Evolutionary conservation across 148 eudicot genomes (phyloP), one percentile per base, ranked within the genome.

Genomic region (Linanthus parryae): DNA sequence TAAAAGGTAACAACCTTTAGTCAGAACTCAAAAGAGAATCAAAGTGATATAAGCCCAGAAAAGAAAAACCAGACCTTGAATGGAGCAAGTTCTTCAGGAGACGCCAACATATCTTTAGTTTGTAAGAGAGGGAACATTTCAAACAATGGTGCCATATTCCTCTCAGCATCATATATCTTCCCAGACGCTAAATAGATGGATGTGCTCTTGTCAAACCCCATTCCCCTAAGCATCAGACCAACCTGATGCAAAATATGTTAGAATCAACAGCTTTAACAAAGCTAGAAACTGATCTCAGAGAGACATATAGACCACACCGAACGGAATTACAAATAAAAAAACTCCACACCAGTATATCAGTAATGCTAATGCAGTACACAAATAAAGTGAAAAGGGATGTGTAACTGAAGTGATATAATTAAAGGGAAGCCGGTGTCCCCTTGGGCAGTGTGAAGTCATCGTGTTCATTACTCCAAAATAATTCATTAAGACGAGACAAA

Each of bases 91-190:
- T 92, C 96, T 63, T 84, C 90, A 0, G 73, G 60, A 29, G 96
- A 84, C 36, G 81, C 90, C 71, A 92, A 69, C 76, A 73, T 84
- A 61, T 92, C 94, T 68, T 92, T 92, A 3, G 98, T 92, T 64
- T 87, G 87, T 69, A 92, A 59, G 44, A 84, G 89, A 60, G 98
- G 98, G 67, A 92, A 92, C 98, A 92, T 84, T 72, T 92, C 91
- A 24, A 87, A 61, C 18, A 92, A 57, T 19, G 99, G 94, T 57
- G 84, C 80, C 99, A 92, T 92, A 68, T 84, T 45, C 69, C 96
- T 81, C 58, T 82, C 91, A 33, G 96, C 82, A 61, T 92, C 84
- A 46, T 92, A 92, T 64, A 92, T 92, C 73, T 70, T 77, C 48
- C 96, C 99, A 61, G 99, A 87, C 42, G 99, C 99, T 74, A 92